These are phyloP conservation scores for Saturnispora quitensis DNA, from an alignment of 805 yeast species.

Conservation along the genomic window DNA sequence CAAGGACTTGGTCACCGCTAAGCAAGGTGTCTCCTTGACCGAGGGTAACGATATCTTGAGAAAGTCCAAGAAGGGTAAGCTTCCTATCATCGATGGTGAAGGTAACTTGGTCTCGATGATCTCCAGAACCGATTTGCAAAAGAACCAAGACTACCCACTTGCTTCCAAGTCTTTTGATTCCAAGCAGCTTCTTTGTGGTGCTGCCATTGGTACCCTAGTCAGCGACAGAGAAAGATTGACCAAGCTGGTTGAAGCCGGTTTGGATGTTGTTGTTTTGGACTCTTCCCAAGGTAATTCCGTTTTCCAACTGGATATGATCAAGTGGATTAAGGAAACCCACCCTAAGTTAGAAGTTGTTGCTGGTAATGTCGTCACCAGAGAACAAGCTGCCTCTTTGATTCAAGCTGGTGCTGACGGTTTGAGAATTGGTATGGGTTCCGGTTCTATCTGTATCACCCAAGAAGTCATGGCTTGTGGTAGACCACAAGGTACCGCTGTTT, in stretches of 20 bases:
- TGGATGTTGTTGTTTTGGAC: constrained; percentile 92
- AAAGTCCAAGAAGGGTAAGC: constrained; percentile 92
- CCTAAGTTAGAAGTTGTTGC: constrained; percentile 86
- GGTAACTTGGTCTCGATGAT: constrained; percentile 79
- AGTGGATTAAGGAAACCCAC: constrained; percentile 75
- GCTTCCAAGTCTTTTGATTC: constrained; percentile 91
- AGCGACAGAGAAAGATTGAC: constrained; percentile 80
- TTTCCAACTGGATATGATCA: constrained; percentile 89
- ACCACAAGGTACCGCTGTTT: constrained; percentile 99
- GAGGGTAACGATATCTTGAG: constrained; percentile 90
- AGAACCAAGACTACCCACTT: constrained; percentile 85
- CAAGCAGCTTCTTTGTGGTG: constrained; percentile 96
- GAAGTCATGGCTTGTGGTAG: constrained; percentile 99
- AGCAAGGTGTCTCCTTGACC: constrained; percentile 67
- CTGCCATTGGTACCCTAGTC: constrained; percentile 91
- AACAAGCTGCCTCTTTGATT: constrained; percentile 93
- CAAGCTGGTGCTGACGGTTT: constrained; percentile 96
- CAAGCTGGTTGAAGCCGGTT: constrained; percentile 87
- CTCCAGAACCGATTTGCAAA: constrained; percentile 94
- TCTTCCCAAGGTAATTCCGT: constrained; percentile 96
- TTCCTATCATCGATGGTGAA: constrained; percentile 77
- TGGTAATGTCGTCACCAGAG: constrained; percentile 98
- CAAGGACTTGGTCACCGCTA: constrained; percentile 73
- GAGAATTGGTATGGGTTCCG: constrained; percentile 99
- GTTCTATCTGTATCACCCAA: constrained; percentile 98